Evolutionary conservation across 2,329 filamentous ascomycete species (phyloP), one percentile per base, ranked within the genome.

Genomic region (Colletotrichum gloeosporioides): DNA sequence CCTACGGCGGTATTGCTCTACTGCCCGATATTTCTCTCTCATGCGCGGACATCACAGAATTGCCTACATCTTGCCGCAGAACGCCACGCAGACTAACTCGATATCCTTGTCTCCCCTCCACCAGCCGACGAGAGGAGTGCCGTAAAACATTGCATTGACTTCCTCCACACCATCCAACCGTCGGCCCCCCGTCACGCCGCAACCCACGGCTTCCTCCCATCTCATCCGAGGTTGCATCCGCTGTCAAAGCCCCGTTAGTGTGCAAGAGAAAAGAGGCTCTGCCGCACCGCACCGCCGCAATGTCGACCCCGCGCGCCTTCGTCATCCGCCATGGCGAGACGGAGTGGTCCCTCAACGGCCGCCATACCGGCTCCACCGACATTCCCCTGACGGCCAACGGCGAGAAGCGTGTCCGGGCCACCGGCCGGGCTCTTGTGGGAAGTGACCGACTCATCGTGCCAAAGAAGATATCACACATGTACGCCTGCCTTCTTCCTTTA

Each of bases 261-360:
- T 25, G 16, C 18, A 16, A 29, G 25, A n/a, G 25, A 18, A 31
- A 66, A 18, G 31, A n/a, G 22, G 16, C 9, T 49, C 8, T 53
- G 36, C 39, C 25, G 34, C 22, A 36, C 25, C n/a, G 36, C 57
- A 63, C 39, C 39, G 63, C 69, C 34, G 64, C 44, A 59, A 63
- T 76, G 77, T 69, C 74, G 59, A 92, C 93, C 3, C 95, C 95
- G 3, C 91, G 95, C 69, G 93, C 95, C 83, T 96, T 96, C 87
- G 92, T 97, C 79, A 87, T 96, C 83, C 95, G 96, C 80, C 96
- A 98, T 83, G 96, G 96, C 86, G 95, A 98, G 87, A 99, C 96
- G 6, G 95, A 98, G 88, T 99, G 96, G 96, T 98, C 95, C 7
- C 92, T 98, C 64, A 94, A 94, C 79, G 96, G 95, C 72, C 90